Conservation (phyloP, 306 rosid species). For the Cucurbita maxima region DNA sequence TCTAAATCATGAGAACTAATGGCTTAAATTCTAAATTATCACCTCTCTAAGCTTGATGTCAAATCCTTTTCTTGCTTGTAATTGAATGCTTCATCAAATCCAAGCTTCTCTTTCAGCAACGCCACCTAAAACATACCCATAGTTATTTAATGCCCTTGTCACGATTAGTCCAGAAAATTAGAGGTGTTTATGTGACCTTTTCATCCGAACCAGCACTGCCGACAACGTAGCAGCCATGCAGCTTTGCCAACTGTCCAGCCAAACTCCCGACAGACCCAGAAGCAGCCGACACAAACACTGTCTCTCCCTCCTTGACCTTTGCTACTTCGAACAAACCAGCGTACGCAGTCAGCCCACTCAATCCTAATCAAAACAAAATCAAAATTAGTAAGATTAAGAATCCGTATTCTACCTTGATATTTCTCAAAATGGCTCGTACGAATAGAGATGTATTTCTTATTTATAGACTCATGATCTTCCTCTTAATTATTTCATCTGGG, state of each 20-base stretch:
- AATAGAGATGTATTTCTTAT: too few species aligned
- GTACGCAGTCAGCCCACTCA: slow-evolving; percentile 58
- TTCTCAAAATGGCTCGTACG: too few species aligned
- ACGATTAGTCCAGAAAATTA: too few species aligned
- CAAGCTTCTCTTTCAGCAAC: slow-evolving; percentile 46
- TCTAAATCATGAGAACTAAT: too few species aligned
- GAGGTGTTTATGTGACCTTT: slow-evolving; percentile 31
- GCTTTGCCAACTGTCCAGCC: slow-evolving; percentile 64
- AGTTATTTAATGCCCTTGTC: not conserved
- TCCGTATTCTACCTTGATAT: too few species aligned
- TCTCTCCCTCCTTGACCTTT: slow-evolving; percentile 52
- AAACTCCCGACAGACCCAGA: slow-evolving; percentile 51
- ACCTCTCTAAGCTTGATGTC: slow-evolving; percentile 46
- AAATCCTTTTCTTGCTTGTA: slow-evolving; percentile 55
- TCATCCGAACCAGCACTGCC: slow-evolving; percentile 50
- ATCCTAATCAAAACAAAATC: slow-evolving; percentile 12
- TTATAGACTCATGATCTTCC: too few species aligned
- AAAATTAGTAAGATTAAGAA: too few species aligned
- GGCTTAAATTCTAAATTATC: not conserved
- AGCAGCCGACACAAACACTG: slow-evolving; percentile 66
- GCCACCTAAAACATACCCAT: slow-evolving; percentile 15
- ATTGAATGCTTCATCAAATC: slow-evolving; percentile 76
- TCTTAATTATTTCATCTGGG: too few species aligned
- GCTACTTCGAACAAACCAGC: slow-evolving; percentile 51
- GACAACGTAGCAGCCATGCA: slow-evolving; percentile 68